phyloP scores from a whole-genome alignment of 768 basidiomycete species.

The Lyophyllum decastes region DNA sequence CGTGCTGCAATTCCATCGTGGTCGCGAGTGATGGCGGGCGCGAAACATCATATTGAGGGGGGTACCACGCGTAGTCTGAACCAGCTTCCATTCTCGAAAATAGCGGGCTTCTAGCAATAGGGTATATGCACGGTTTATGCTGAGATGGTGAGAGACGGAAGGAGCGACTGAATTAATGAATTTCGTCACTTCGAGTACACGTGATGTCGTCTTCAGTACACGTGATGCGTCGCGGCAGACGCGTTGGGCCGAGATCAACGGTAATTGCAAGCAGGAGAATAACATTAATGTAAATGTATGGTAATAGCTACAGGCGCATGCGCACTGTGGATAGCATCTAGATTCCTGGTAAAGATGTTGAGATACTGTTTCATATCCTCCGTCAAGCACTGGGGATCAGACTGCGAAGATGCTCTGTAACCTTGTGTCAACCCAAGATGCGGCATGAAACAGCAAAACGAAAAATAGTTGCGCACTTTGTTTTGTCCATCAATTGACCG shows the following conservation, averaged over 20 bases:
- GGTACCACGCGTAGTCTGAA: constrained; percentile 13
- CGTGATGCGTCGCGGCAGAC: not conserved
- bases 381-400: no score
- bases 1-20: constrained; percentile 17
- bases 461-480: not conserved
- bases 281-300: no score
- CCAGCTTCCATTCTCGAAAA: not conserved
- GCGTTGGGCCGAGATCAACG: not conserved
- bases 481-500: not conserved
- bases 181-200: no score
- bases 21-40: constrained; percentile 16
- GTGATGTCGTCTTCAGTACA: not conserved
- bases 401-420: no score
- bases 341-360: no score
- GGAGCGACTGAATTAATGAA: no score
- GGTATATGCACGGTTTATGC: not conserved
- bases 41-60: constrained; percentile 24
- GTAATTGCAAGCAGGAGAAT: no score
- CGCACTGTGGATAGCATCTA: no score
- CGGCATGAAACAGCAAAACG: not conserved
- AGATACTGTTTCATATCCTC: no score
- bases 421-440: no score
- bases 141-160: not conserved
- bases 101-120: no score
- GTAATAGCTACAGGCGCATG: no score